These are phyloP conservation scores for Coffea eugenioides DNA, from an alignment of 257 asterid genomes.

Conservation along the genomic window DNA sequence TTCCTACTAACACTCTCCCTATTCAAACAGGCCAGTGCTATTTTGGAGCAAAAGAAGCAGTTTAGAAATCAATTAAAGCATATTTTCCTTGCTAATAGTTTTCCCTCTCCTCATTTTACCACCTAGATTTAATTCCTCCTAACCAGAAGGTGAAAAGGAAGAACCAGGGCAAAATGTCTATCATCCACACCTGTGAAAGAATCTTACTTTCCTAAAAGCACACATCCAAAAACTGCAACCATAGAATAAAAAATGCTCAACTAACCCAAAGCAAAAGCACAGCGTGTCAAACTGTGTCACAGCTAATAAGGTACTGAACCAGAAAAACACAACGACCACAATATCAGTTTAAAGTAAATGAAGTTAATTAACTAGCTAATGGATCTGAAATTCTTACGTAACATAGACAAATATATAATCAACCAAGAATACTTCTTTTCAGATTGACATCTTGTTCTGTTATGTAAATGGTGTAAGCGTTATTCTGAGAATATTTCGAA, in stretches of 20 bases:
- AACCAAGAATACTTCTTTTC: not conserved
- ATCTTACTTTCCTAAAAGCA: no score
- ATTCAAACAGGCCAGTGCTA: not conserved
- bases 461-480: not conserved
- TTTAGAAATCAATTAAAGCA: no score
- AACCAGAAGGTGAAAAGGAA: no score
- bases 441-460: not conserved
- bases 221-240: not conserved
- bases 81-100: no score
- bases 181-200: no score
- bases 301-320: not conserved
- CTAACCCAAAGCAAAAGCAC: not conserved
- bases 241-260: constrained; percentile 18
- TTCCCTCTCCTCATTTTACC: no score
- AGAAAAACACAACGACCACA: no score
- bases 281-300: not conserved
- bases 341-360: no score
- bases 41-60: no score
- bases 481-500: not conserved
- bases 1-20: not conserved
- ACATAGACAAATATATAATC: not conserved
- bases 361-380: not conserved
- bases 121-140: no score
- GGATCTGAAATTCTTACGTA: not conserved
- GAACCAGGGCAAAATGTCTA: no score